phyloP scores from a whole-genome alignment of 257 asterid genomes.

The Jaltomata sinuosa region DNA sequence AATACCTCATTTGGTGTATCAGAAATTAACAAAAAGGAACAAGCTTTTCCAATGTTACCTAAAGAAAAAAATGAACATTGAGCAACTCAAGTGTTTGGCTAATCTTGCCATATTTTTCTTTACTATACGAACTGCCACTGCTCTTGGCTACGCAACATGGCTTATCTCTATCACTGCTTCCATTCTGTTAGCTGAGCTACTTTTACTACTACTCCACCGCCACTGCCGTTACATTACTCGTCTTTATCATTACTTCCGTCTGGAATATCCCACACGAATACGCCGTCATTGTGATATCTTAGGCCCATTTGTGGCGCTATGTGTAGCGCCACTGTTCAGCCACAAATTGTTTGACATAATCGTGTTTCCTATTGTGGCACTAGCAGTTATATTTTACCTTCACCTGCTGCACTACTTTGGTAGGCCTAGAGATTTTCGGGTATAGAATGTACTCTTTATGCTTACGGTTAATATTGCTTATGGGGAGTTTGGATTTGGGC shows the following conservation, averaged over 20 bases:
- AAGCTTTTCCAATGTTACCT: background rate
- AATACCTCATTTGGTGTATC: too few relatives aligned
- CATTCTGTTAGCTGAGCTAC: background rate
- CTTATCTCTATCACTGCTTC: background rate
- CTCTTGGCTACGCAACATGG: background rate
- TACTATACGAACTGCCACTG: background rate
- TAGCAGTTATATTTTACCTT: background rate
- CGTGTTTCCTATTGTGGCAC: background rate
- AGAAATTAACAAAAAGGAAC: too few relatives aligned
- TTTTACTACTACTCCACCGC: background rate
- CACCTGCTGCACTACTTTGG: background rate
- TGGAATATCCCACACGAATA: background rate
- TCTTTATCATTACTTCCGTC: background rate
- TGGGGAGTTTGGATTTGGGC: background rate
- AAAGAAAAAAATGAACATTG: background rate
- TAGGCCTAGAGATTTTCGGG: background rate
- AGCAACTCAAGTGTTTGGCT: background rate
- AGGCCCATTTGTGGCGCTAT: background rate
- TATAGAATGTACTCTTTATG: background rate
- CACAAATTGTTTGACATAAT: background rate
- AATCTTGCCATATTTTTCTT: background rate
- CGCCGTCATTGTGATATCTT: background rate
- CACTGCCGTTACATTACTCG: background rate
- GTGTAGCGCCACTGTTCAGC: background rate
- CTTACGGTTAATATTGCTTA: background rate